These are phyloP conservation scores for Xylaria sp. DNA, from an alignment of 2,329 filamentous ascomycete genomes.

Conservation along the genomic window DNA sequence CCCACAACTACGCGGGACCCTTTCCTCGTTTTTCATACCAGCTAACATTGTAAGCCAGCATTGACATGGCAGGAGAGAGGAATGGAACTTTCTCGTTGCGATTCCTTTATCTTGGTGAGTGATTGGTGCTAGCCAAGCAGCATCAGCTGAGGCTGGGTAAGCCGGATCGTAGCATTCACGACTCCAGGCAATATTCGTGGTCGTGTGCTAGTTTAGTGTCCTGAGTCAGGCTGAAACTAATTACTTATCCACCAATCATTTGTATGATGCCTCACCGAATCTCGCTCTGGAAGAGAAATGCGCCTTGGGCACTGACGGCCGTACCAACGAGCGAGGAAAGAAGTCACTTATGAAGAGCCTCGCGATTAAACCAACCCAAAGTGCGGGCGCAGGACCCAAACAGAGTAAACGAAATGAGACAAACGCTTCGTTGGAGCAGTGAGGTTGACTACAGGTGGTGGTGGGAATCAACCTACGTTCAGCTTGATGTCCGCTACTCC, in stretches of 20 bases:
- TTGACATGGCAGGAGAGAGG: neutral
- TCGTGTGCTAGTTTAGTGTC: constrained; percentile 1
- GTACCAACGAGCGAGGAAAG: constrained; percentile 1
- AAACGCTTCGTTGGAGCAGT: constrained; percentile 15
- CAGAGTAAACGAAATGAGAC: constrained; percentile 12
- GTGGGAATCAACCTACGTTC: constrained; percentile 27
- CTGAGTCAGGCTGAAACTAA: constrained; percentile 23
- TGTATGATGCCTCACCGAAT: constrained; percentile 22
- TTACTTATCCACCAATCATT: constrained; percentile 17
- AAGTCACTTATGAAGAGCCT: neutral
- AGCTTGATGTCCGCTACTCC: constrained; percentile 21
- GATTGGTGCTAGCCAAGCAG: constrained; percentile 17
- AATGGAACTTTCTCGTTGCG: constrained; percentile 4
- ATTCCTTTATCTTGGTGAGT: constrained; percentile 7
- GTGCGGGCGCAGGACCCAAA: constrained; percentile 18
- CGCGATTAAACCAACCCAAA: constrained; percentile 3
- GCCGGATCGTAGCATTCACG: constrained; percentile 24
- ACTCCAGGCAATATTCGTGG: constrained; percentile 22
- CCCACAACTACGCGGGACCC: constrained; percentile 23
- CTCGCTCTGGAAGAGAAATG: neutral
- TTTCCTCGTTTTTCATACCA: constrained; percentile 3
- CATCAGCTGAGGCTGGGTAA: constrained; percentile 38
- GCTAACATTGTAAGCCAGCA: neutral
- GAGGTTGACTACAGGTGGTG: constrained; percentile 14
- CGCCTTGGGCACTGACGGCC: constrained; percentile 18